Conservation (phyloP, 257 asterid genomes). For the Capsicum baccatum region DNA sequence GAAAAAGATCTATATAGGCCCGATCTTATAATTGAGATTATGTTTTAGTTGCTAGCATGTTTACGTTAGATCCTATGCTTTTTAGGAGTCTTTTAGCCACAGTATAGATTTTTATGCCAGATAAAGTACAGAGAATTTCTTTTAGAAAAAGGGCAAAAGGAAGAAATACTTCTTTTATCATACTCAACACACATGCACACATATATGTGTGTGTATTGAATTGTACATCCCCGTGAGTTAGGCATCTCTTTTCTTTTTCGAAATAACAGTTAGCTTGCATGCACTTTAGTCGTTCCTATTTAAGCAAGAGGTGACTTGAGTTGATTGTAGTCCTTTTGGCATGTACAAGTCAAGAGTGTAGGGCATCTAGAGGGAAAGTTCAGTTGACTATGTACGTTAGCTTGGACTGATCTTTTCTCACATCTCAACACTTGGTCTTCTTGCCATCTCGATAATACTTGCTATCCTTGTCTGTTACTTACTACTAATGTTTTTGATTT, state of each 20-base stretch:
- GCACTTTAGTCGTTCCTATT: neutral
- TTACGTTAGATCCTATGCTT: too few relatives aligned
- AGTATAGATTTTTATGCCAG: too few relatives aligned
- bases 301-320: neutral
- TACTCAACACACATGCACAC: neutral
- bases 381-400: neutral
- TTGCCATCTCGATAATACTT: neutral
- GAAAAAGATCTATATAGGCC: too few relatives aligned
- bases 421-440: neutral
- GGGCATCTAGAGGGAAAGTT: neutral
- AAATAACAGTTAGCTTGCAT: neutral
- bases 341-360: neutral
- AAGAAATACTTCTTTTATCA: neutral
- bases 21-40: too few relatives aligned
- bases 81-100: too few relatives aligned
- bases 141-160: neutral
- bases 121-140: too few relatives aligned
- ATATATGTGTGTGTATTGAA: neutral
- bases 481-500: slow-evolving; percentile 30
- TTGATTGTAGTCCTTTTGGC: neutral
- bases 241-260: neutral
- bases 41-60: too few relatives aligned
- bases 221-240: neutral
- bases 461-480: neutral
- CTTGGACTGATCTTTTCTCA: neutral